phyloP scores from a whole-genome alignment of 768 basidiomycete species.

The Mycena haematopus region DNA sequence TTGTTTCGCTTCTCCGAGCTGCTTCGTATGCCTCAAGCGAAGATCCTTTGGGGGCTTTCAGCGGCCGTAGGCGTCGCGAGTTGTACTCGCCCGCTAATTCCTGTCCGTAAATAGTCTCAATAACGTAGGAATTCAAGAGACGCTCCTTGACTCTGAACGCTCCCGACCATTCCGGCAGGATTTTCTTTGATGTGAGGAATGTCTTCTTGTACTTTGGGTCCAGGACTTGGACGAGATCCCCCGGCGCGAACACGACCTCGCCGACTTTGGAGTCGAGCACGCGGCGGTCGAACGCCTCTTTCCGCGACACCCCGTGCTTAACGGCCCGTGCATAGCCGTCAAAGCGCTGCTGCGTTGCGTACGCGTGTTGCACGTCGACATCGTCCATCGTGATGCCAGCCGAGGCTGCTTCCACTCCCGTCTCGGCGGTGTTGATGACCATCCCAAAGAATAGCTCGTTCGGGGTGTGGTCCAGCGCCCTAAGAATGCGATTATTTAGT shows the following conservation, averaged over 20 bases:
- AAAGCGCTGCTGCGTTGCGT: slow-evolving; percentile 36
- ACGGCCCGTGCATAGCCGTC: slow-evolving; percentile 36
- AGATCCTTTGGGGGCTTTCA: not conserved
- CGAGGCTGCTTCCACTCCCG: slow-evolving; percentile 1
- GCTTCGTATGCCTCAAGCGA: no score
- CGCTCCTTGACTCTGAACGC: not conserved
- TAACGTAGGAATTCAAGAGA: not conserved
- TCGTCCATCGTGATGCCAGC: not conserved
- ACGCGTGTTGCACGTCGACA: slow-evolving; percentile 33
- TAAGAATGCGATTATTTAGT: not conserved
- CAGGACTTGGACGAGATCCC: not conserved
- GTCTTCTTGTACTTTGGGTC: not conserved
- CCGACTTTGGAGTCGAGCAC: not conserved
- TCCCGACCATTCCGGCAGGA: not conserved
- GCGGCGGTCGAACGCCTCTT: slow-evolving; percentile 32
- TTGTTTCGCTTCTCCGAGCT: no score
- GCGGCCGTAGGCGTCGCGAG: not conserved
- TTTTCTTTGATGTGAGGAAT: not conserved
- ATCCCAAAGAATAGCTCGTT: slow-evolving; percentile 28
- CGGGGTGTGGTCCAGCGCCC: not conserved
- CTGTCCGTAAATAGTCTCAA: not conserved
- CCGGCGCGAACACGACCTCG: not conserved
- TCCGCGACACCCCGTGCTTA: slow-evolving; percentile 24
- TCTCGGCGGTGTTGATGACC: slow-evolving; percentile 35
- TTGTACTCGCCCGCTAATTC: not conserved